phyloP scores from a whole-genome alignment of 352 stramenopile species.

The Phytophthora pistaciae region DNA sequence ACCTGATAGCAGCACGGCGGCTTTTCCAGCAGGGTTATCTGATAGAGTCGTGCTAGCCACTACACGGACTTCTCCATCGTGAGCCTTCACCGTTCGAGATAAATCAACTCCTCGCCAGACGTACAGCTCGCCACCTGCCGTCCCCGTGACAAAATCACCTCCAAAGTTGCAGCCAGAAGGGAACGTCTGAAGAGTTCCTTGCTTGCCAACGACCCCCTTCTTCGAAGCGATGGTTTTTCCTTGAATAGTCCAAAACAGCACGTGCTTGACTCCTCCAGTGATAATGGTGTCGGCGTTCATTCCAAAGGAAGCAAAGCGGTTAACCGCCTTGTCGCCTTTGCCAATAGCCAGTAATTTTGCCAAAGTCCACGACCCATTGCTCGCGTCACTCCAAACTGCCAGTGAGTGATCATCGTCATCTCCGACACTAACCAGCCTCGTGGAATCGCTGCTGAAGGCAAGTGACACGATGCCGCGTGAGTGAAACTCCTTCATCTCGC shows the following conservation, averaged over 20 bases:
- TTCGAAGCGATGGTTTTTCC: conserved; percentile 61
- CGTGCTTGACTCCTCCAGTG: conserved; percentile 73
- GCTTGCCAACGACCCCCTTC: conserved; percentile 73
- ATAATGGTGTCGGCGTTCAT: conserved; percentile 45
- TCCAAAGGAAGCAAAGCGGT: conserved; percentile 65
- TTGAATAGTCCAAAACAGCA: conserved; percentile 75
- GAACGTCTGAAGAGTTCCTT: conserved; percentile 62
- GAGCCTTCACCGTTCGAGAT: conserved; percentile 64
- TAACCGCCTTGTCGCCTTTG: conserved; percentile 66
- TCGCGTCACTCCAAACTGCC: conserved; percentile 78
- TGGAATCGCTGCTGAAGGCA: conserved; percentile 68
- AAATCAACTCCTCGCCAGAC: conserved; percentile 66
- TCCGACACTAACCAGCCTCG: conserved; percentile 72
- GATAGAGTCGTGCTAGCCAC: conserved; percentile 34
- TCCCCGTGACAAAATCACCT: conserved; percentile 61
- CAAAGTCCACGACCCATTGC: conserved; percentile 73
- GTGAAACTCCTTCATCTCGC: conserved; percentile 75
- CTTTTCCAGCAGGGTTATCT: conserved; percentile 9
- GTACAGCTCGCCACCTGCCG: conserved; percentile 63
- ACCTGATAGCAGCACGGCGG: conserved; percentile 55
- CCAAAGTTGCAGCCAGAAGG: conserved; percentile 55
- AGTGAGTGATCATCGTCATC: conserved; percentile 88
- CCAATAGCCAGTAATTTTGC: conserved; percentile 49
- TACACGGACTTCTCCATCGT: conserved; percentile 61
- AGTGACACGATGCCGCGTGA: conserved; percentile 75